phyloP scores from a whole-genome alignment of 345 rosid species.

The Diplotaxis tenuifolia region DNA sequence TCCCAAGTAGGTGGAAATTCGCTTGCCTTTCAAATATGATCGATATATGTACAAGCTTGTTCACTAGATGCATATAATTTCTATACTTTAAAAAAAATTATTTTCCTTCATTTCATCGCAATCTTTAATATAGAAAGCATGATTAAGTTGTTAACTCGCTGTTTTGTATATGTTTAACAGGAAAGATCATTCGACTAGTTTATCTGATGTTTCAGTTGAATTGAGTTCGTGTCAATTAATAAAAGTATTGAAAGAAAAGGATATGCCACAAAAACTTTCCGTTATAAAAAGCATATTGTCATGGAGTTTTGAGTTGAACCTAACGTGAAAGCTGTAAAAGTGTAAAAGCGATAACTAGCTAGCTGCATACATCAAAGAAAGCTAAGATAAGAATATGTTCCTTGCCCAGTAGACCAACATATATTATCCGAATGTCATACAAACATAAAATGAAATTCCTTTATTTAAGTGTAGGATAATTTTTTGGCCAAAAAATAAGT shows the following conservation, averaged over 20 bases:
- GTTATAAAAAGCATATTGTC: neutral
- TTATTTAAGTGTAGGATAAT: no score
- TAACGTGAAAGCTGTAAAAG: constrained; percentile 32
- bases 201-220: neutral
- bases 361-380: neutral
- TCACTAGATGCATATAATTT: no score
- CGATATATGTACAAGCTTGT: no score
- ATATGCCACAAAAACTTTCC: constrained; percentile 7
- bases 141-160: no score
- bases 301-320: neutral
- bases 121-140: no score
- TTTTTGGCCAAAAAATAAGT: neutral
- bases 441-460: neutral
- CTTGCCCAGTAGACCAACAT: neutral
- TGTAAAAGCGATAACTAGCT: neutral
- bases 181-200: no score
- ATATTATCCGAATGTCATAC: neutral
- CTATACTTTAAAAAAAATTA: no score
- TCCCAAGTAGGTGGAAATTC: no score
- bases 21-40: no score
- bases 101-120: no score
- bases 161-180: no score
- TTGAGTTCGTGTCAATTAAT: neutral
- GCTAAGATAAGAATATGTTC: constrained; percentile 15
- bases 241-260: neutral